Base-by-base conservation (phyloP, 139 green algal species). In the Chlorella sp. region DNA sequence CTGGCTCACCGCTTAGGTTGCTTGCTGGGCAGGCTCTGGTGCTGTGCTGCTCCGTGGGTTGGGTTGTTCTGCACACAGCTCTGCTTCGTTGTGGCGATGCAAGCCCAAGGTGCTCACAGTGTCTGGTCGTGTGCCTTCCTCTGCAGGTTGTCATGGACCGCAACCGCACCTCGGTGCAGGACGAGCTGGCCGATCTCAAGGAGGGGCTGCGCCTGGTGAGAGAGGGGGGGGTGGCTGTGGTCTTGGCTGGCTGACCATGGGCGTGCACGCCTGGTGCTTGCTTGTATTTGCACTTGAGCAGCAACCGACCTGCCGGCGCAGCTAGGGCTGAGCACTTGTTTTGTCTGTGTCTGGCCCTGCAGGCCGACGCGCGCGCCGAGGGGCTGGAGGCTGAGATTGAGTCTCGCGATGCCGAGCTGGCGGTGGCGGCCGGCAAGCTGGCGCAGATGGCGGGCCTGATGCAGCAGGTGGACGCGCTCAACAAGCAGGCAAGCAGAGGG, bases 341-440 rank as follows among this genome's bases (percentile, higher is more conserved):
- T n/a, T n/a, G n/a, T n/a, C n/a, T 14, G 62, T 24, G 62, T 20
- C 48, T 44, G 22, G 3, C 1, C 73, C 67, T 28, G 46, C 76
- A 82, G 76, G 76, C 76, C 34, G 67, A 24, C 28, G 77, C 28
- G 40, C 77, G 60, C 14, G 54, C 30, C 40, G 77, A 73, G 41
- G 64, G 65, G 44, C 64, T 76, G 64, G 44, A 84, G 65, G 79
- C n/a, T 19, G 44, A 76, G 79, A 8, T 84, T 22, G 64, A 64
- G 64, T n/a, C 64, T 22, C 62, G 65, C 8, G 79, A 84, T 68
- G 79, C 46, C 5, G 79, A 84, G n/a, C 44, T 76, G 44, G 79
- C 79, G 2, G 44, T 34, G 11, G 3, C 8, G 0, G 64, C 64
- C 44, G 43, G 64, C 44, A 46, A 38, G n/a, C 19, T 76, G n/a